A percentile compares a stretch with the other conserved stretches of the same genome.
Evolutionary conservation across 2,329 filamentous ascomycete genomes (phyloP).

Genomic region (Sordariomycetes sp.): DNA sequence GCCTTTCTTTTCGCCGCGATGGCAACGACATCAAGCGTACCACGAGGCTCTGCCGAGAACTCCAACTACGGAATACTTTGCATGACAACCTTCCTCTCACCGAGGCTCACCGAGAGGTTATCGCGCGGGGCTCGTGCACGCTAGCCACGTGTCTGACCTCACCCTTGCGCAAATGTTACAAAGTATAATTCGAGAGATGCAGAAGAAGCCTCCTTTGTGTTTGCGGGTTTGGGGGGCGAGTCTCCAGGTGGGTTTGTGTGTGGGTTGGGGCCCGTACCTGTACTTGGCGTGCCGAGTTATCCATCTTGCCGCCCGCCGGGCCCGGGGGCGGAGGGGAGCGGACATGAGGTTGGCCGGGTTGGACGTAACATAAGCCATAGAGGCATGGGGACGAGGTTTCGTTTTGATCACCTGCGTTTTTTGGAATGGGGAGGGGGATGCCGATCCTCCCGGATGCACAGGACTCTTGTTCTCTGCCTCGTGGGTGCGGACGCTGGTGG

Average conservation of each 20-base stretch:
- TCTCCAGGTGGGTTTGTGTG: not conserved
- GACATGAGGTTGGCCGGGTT: not conserved
- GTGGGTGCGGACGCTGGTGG: no score
- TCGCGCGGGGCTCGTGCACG: not conserved
- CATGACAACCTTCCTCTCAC: not conserved
- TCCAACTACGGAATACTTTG: not conserved
- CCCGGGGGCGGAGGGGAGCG: not conserved
- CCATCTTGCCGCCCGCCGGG: not conserved
- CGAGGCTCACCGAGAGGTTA: not conserved
- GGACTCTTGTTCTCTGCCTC: no score
- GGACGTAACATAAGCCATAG: not conserved
- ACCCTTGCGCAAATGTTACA: not conserved
- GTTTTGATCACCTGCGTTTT: no score
- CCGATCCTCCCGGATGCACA: no score
- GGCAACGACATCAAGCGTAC: not conserved
- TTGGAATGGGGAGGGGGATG: no score
- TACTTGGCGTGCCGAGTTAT: not conserved
- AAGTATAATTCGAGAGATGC: not conserved
- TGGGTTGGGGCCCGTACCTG: not conserved
- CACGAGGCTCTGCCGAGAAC: not conserved
- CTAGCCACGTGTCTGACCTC: not conserved
- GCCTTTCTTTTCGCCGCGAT: not conserved
- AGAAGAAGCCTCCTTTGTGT: not conserved
- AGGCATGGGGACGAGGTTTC: no score
- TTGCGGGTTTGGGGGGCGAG: not conserved